Conservation (phyloP, 2,329 filamentous ascomycete species). For the Alternaria viburni region DNA sequence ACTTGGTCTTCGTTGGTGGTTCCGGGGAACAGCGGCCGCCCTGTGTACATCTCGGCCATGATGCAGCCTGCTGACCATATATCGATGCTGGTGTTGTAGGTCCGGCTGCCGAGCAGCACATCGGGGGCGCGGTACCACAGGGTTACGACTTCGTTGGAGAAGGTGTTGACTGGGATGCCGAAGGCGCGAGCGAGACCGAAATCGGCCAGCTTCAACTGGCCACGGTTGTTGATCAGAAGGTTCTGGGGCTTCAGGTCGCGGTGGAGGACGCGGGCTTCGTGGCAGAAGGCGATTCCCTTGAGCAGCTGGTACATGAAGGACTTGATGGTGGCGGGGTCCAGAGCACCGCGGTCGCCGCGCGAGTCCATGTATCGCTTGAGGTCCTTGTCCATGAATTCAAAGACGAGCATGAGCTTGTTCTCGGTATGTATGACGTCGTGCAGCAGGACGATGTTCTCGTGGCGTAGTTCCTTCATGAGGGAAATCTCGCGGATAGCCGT, state of each 20-base stretch:
- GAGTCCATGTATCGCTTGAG: conserved; percentile 99
- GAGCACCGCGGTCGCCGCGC: conserved; percentile 83
- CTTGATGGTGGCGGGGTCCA: conserved; percentile 92
- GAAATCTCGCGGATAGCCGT: conserved; percentile 99
- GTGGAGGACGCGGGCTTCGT: conserved; percentile 95
- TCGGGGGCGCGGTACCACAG: conserved; percentile 98
- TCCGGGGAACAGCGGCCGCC: conserved; percentile 91
- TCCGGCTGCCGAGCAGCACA: conserved; percentile 89
- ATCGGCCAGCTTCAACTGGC: conserved; percentile 88
- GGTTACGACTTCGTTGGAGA: conserved; percentile 97
- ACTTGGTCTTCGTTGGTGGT: conserved; percentile 99
- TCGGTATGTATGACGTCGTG: conserved; percentile 99
- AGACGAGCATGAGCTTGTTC: conserved; percentile 99
- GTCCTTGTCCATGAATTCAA: conserved; percentile 98
- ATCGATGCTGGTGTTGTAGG: conserved; percentile 99
- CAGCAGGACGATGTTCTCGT: conserved; percentile 96
- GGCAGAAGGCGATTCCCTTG: conserved; percentile 95
- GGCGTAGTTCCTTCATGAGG: conserved; percentile 98
- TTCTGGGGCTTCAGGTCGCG: conserved; percentile 97
- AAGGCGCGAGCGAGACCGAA: conserved; percentile 94
- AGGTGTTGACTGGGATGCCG: conserved; percentile 96
- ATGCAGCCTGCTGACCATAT: conserved; percentile 99
- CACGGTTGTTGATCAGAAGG: conserved; percentile 90
- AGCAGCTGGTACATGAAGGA: conserved; percentile 99
- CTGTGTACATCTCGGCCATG: conserved; percentile 99